Evolutionary conservation across 768 basidiomycete genomes (phyloP).

Genomic region (Termitomyces bulborhizus): DNA sequence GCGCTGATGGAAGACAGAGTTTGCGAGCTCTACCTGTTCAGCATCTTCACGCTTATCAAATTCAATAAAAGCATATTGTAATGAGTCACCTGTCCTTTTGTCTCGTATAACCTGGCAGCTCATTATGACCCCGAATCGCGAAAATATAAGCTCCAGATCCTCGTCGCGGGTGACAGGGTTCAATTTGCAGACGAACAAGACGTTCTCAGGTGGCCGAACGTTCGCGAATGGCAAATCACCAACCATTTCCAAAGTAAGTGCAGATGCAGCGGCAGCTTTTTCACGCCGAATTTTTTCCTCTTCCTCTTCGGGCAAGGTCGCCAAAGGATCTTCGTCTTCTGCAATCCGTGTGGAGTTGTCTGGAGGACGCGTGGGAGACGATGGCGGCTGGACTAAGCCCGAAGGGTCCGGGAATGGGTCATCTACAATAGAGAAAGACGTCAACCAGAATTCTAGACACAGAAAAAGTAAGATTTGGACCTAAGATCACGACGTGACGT

Average conservation of each 20-base stretch:
- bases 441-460: conserved; percentile 1
- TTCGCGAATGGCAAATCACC: conserved; percentile 98
- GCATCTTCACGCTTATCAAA: conserved; percentile 92
- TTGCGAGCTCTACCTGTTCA: conserved; percentile 60
- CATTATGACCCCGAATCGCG: conserved; percentile 91
- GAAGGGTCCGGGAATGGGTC: conserved; percentile 92
- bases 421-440: conserved; percentile 45
- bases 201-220: conserved; percentile 96
- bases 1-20: background rate
- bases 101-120: conserved; percentile 97
- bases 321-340: conserved; percentile 89
- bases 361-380: conserved; percentile 74
- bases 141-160: conserved; percentile 96
- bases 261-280: conserved; percentile 87
- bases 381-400: conserved; percentile 64
- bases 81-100: conserved; percentile 90
- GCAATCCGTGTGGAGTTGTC: conserved; percentile 87
- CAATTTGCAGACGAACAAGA: conserved; percentile 97
- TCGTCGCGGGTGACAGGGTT: conserved; percentile 95
- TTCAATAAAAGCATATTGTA: conserved; percentile 99
- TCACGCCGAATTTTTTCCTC: conserved; percentile 76
- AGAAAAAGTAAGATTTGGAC: conserved; percentile 31
- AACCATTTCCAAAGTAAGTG: conserved; percentile 98
- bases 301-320: conserved; percentile 79
- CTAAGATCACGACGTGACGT: conserved; percentile 91